phyloP scores from a whole-genome alignment of 208 protist genomes.

The Phytomonas sp. region DNA sequence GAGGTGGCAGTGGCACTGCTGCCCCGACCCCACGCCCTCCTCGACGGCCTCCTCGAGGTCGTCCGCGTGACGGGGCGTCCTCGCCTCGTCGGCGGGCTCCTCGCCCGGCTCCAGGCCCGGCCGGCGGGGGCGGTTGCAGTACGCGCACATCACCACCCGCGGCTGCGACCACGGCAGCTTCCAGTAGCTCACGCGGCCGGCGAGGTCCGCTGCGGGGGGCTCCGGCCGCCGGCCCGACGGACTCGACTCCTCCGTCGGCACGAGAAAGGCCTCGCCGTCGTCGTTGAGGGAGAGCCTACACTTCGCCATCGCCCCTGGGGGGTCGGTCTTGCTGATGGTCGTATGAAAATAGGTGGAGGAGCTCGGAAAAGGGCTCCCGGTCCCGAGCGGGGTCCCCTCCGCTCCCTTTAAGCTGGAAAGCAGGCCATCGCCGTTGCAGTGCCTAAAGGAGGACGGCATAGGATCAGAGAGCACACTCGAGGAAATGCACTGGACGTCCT shows the following conservation, averaged over 20 bases:
- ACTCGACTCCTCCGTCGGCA: conserved; percentile 3
- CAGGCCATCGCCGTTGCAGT: background rate
- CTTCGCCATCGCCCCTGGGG: background rate
- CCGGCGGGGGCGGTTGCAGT: conserved; percentile 35
- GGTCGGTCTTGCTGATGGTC: conserved; percentile 12
- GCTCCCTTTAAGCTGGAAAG: conserved; percentile 9
- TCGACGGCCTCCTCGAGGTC: background rate
- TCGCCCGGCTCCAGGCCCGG: no score
- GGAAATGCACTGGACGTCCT: conserved; percentile 15
- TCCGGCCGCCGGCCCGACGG: conserved; percentile 3
- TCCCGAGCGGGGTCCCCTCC: conserved; percentile 7
- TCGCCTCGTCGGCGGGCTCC: no score
- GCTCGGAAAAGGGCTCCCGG: conserved; percentile 9
- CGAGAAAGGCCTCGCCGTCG: conserved; percentile 13
- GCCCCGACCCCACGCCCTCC: background rate
- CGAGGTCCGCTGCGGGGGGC: conserved; percentile 4
- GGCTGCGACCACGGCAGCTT: conserved; percentile 36
- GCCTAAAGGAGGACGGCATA: conserved; percentile 30
- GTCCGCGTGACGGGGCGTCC: background rate
- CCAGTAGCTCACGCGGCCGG: conserved; percentile 24
- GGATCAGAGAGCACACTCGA: conserved; percentile 28
- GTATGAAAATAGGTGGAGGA: conserved; percentile 11
- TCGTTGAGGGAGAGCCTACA: background rate
- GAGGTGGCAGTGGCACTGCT: background rate
- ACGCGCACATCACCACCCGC: conserved; percentile 35